Evolutionary conservation across 352 stramenopile species (phyloP).

Genomic region (Phytophthora cryptogea): DNA sequence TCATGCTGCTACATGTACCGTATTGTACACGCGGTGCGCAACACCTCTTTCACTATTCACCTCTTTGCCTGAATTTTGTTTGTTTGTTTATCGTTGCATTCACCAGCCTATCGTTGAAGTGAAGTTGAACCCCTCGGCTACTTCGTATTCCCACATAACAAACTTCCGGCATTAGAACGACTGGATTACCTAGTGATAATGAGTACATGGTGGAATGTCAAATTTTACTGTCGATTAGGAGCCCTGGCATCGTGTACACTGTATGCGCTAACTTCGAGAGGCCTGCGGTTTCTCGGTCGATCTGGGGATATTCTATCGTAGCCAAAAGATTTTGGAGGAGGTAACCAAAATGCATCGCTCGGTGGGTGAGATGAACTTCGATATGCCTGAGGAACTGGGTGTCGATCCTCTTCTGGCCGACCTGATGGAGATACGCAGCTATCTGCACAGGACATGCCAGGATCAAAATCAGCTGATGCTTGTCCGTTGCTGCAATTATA

Average conservation of each 20-base stretch:
- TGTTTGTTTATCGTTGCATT: too few relatives aligned
- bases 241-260: neutral
- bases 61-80: too few relatives aligned
- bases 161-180: too few relatives aligned
- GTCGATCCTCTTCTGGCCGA: conserved; percentile 13
- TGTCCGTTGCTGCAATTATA: conserved; percentile 18
- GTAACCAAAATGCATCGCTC: conserved; percentile 23
- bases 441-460: conserved; percentile 15
- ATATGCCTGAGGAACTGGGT: conserved; percentile 5
- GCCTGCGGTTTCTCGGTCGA: conserved; percentile 17
- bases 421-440: conserved; percentile 17
- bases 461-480: conserved; percentile 14
- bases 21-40: too few relatives aligned
- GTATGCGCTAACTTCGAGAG: conserved; percentile 22
- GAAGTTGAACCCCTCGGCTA: too few relatives aligned
- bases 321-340: conserved; percentile 12
- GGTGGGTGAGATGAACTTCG: conserved; percentile 8
- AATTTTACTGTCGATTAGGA: neutral
- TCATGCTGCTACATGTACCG: too few relatives aligned
- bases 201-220: neutral
- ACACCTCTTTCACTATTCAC: too few relatives aligned
- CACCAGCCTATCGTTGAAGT: too few relatives aligned
- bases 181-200: too few relatives aligned
- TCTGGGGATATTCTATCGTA: conserved; percentile 3
- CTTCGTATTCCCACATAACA: too few relatives aligned